Base-by-base conservation (phyloP, 129 eudicot species). In the Erigeron canadensis region DNA sequence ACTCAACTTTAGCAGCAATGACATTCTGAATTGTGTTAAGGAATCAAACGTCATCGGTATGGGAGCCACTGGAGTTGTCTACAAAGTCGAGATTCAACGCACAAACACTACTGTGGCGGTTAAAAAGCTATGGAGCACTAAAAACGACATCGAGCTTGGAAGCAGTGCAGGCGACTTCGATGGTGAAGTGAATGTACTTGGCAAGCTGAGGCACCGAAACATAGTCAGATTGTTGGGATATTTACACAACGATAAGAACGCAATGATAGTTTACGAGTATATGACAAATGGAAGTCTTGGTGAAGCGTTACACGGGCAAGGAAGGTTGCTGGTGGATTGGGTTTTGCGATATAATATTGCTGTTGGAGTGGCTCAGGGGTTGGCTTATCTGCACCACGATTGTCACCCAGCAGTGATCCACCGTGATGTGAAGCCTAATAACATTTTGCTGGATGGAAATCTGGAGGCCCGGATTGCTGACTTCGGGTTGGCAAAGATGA, bases 11-110 rank as follows among this genome's bases (percentile, higher is more conserved):
- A 87, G 76, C 12, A 85, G 86, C 75, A 69, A 65, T 18, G 98
- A 93, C 22, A 80, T 89, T 1, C 72, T 93, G 5, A 77, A 85
- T 0, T 87, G 88, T 67, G 64, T 89, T 0, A 89, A 87, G 51
- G 95, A 93, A 48, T 82, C 95, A 0, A 93, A 89, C 70, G 87
- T 87, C 65, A 80, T 93, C 9, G 98, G 98, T 19, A 85, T 83
- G 92, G 98, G 98, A 45, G 96, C 98, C 10, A 82, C 96, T 0
- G 98, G 98, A 12, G 75, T 86, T 5, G 98, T 93, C 0, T 93
- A 93, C 79, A 93, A 93, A 64, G 98, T 95, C 1, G 96, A 85
- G 50, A 81, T 93, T 43, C 88, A 75, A 10, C 74, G 95, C 17
- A 54, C 75, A 2, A 89, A 74, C 78, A 80, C 88, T 4, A 75